Base-by-base conservation (phyloP, 352 stramenopile species). In the Achlya hypogyna region DNA sequence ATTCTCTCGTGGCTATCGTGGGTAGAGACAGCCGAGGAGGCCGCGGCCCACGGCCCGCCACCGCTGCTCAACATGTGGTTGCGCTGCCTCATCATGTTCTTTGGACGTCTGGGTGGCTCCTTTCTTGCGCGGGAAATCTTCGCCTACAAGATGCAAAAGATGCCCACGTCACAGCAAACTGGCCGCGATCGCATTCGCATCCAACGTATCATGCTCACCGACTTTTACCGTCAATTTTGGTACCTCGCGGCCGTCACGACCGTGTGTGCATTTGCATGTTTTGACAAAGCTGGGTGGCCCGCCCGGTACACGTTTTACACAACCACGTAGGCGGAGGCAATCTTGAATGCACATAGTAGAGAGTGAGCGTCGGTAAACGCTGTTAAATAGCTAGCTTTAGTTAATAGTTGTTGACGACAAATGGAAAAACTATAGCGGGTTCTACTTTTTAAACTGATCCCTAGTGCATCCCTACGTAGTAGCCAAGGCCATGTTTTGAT, bases 211-310 rank as follows among this genome's bases (percentile, higher is more conserved):
- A 93, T 94, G 84, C 70, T 93, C 3, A 80, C 88, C 53, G 84
- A 94, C 62, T 94, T 92, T 45, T 82, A 91, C 31, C 78, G 78
- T 4, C 86, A 93, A 64, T 94, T 94, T 62, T 91, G 86, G 82
- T 94, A 93, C 53, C 64, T 94, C n/a, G 91, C 77, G 16, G 74
- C 84, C 25, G 84, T 91, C 53, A 94, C 86, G 9, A 80, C 91
- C 53, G 81, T 91, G 14, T 82, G 91, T 6, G 89, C 78, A 1
- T 94, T 94, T 42, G 84, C 81, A n/a, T 94, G 86, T 68, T 94
- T 94, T 63, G 81, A 88, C 22, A 64, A 64, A 27, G 18, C 54
- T 18, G 54, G 54, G 23, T 64, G 54, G 54, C 54, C 54, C 9
- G 32, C 54, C 5, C 32, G 54, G 27, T 64, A 64, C 35, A 23